phyloP scores from a whole-genome alignment of 2,329 filamentous ascomycete species.

The Gnomoniopsis smithogilvyi region DNA sequence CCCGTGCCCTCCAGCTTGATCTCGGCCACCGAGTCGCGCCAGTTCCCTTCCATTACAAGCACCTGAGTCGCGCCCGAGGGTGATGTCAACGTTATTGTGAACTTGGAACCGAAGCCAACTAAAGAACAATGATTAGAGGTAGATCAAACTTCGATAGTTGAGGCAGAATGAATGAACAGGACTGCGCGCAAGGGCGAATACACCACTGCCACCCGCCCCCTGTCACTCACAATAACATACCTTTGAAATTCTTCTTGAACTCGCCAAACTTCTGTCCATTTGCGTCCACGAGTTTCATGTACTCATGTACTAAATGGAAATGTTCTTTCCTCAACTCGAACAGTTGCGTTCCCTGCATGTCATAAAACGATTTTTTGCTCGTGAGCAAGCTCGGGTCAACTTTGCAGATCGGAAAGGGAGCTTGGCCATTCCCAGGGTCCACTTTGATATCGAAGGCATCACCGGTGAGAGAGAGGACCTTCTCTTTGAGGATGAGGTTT shows the following conservation, averaged over 20 bases:
- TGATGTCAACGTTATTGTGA: slow-evolving; percentile 48
- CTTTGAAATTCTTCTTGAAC: slow-evolving; percentile 51
- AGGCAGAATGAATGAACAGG: too few relatives aligned
- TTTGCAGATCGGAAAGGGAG: slow-evolving; percentile 43
- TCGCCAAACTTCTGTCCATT: slow-evolving; percentile 46
- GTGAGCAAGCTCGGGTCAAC: slow-evolving; percentile 42
- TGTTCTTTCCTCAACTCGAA: slow-evolving; percentile 57
- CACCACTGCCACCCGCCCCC: too few relatives aligned
- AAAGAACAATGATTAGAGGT: background rate
- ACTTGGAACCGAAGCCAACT: slow-evolving; percentile 51
- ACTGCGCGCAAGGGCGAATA: background rate
- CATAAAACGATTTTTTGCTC: slow-evolving; percentile 53
- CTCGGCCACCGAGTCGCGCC: slow-evolving; percentile 52
- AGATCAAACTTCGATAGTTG: background rate
- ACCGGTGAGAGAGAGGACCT: slow-evolving; percentile 57
- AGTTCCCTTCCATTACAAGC: slow-evolving; percentile 59
- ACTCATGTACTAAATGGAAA: slow-evolving; percentile 43
- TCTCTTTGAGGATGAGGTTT: slow-evolving; percentile 58
- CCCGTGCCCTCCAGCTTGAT: slow-evolving; percentile 52
- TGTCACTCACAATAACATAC: slow-evolving; percentile 33
- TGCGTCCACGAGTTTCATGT: slow-evolving; percentile 46
- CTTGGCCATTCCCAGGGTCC: slow-evolving; percentile 39
- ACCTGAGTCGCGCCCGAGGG: slow-evolving; percentile 45
- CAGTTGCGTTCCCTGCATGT: slow-evolving; percentile 50
- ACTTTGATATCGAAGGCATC: slow-evolving; percentile 63